These are phyloP conservation scores for Datisca glomerata DNA, from an alignment of 306 rosid species.

Conservation along the genomic window DNA sequence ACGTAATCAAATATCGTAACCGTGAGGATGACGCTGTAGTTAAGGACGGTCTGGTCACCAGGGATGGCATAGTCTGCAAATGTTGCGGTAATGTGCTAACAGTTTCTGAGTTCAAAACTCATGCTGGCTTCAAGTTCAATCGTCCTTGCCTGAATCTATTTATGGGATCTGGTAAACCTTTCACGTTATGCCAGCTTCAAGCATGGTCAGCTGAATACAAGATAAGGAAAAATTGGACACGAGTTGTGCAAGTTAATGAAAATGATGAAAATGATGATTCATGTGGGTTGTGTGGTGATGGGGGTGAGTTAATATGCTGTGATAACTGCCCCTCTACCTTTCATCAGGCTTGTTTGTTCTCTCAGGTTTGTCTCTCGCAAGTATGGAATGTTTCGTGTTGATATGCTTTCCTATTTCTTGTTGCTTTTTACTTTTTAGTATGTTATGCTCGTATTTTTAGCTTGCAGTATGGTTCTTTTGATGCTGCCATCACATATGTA, in stretches of 20 bases:
- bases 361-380: slow-evolving; percentile 51
- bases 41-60: slow-evolving; percentile 66
- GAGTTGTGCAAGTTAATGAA: slow-evolving; percentile 35
- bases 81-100: slow-evolving; percentile 61
- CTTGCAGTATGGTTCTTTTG: too few species aligned
- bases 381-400: slow-evolving; percentile 6
- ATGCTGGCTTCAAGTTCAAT: slow-evolving; percentile 64
- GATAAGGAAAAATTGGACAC: slow-evolving; percentile 49
- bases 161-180: slow-evolving; percentile 81
- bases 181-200: slow-evolving; percentile 88
- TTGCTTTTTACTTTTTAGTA: too few species aligned
- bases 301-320: slow-evolving; percentile 92
- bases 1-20: slow-evolving; percentile 65
- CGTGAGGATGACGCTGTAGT: slow-evolving; percentile 47
- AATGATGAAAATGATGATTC: slow-evolving; percentile 87
- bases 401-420: too few species aligned
- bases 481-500: too few species aligned
- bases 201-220: slow-evolving; percentile 98
- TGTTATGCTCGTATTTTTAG: too few species aligned
- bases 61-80: slow-evolving; percentile 72
- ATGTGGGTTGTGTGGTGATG: slow-evolving; percentile 91
- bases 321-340: slow-evolving; percentile 94
- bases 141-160: slow-evolving; percentile 90
- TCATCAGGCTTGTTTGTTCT: slow-evolving; percentile 74
- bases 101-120: slow-evolving; percentile 70